Conservation (phyloP, 306 rosid species). For the Vigna unguiculata region DNA sequence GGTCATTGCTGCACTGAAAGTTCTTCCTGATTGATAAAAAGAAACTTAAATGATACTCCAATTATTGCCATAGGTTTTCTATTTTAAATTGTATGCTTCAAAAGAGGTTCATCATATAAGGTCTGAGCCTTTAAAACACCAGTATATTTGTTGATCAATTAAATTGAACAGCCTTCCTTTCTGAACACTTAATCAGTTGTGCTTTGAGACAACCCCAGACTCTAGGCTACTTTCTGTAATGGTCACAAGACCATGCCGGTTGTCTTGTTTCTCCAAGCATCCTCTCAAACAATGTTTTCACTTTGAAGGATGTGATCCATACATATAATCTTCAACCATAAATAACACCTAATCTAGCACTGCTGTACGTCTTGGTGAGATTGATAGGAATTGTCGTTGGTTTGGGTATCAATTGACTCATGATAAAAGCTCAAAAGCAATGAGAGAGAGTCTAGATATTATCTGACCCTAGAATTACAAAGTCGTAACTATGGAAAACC, state of each 20-base stretch:
- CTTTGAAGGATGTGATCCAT: constrained; percentile 4
- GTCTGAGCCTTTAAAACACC: background rate
- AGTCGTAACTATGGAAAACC: background rate
- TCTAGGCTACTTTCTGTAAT: background rate
- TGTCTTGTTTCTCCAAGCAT: background rate
- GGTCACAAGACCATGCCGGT: background rate
- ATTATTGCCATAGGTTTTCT: constrained; percentile 27
- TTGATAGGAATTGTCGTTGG: background rate
- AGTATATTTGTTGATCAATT: background rate
- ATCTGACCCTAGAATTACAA: background rate
- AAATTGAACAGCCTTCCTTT: constrained; percentile 2
- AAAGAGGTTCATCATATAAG: constrained; percentile 18
- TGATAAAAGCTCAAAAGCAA: background rate
- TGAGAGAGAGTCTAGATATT: background rate
- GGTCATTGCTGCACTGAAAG: background rate
- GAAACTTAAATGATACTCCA: constrained; percentile 25
- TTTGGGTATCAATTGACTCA: background rate
- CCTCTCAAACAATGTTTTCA: background rate
- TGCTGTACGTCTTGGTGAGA: background rate
- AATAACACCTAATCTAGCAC: constrained; percentile 1
- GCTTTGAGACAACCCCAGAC: constrained; percentile 13
- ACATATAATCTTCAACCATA: constrained; percentile 1
- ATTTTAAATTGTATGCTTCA: constrained; percentile 7
- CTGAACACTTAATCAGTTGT: background rate
- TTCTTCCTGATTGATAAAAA: constrained; percentile 16